phyloP scores from a whole-genome alignment of 2,329 filamentous ascomycete species.

The Aurifilum marmelostoma region DNA sequence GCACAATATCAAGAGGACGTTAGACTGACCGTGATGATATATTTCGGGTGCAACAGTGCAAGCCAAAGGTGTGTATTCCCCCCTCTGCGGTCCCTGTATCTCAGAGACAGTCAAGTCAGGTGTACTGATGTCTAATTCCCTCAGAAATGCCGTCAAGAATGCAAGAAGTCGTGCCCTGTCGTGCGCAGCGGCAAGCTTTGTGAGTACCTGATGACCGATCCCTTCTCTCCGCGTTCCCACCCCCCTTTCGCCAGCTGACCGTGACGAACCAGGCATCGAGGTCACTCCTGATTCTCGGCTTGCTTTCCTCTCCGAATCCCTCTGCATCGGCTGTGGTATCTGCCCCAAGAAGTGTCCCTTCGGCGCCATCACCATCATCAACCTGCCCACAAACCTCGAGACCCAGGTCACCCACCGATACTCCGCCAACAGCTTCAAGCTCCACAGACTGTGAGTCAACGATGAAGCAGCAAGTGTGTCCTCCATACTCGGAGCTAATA shows the following conservation, averaged over 20 bases:
- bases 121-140: conserved; percentile 23
- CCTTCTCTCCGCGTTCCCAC: conserved; percentile 63
- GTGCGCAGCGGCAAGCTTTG: conserved; percentile 86
- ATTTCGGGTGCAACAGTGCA: conserved; percentile 63
- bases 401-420: conserved; percentile 98
- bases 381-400: conserved; percentile 98
- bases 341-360: conserved; percentile 99
- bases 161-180: conserved; percentile 97
- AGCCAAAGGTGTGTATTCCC: conserved; percentile 72
- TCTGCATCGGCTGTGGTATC: conserved; percentile 99
- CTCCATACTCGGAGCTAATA: background rate
- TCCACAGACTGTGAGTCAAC: conserved; percentile 65
- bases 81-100: background rate
- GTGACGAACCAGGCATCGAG: conserved; percentile 96
- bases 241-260: conserved; percentile 52
- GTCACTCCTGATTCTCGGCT: conserved; percentile 87
- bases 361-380: conserved; percentile 99
- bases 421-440: conserved; percentile 99
- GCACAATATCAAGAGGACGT: conserved; percentile 18
- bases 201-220: conserved; percentile 46
- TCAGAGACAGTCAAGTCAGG: background rate
- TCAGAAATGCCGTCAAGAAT: conserved; percentile 97
- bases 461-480: background rate
- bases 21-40: conserved; percentile 44
- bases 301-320: conserved; percentile 94